phyloP scores from a whole-genome alignment of 768 basidiomycete species.

The Podaxis rugospora region DNA sequence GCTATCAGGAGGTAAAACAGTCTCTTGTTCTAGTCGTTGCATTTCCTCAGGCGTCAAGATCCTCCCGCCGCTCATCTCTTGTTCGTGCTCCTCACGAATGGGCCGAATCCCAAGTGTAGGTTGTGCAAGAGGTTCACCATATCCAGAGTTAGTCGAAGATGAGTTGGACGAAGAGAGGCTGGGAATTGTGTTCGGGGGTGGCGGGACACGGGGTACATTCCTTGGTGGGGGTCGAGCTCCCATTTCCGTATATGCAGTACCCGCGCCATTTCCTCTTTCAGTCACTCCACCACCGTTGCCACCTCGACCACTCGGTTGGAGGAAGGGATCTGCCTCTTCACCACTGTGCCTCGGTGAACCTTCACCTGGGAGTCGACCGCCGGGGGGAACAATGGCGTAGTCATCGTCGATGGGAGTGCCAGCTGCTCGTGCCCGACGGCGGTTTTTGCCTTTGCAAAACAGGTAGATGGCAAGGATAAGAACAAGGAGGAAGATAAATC shows the following conservation, averaged over 20 bases:
- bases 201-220: constrained; percentile 32
- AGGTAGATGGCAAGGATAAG: constrained; percentile 41
- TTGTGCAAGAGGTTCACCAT: constrained; percentile 37
- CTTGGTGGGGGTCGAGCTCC: constrained; percentile 18
- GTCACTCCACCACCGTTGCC: constrained; percentile 8
- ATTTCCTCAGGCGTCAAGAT: constrained; percentile 34
- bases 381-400: constrained; percentile 34
- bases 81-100: constrained; percentile 27
- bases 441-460: constrained; percentile 44
- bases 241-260: constrained; percentile 15
- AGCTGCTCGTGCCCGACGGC: constrained; percentile 26
- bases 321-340: constrained; percentile 65
- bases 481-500: constrained; percentile 53
- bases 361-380: constrained; percentile 45
- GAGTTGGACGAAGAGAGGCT: constrained; percentile 37
- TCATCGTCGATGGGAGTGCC: constrained; percentile 32
- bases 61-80: constrained; percentile 25
- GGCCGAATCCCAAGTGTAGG: constrained; percentile 35
- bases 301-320: constrained; percentile 31
- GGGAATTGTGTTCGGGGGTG: constrained; percentile 30
- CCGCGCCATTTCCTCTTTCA: constrained; percentile 1
- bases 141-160: constrained; percentile 40
- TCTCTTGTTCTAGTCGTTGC: constrained; percentile 31
- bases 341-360: constrained; percentile 67
- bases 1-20: constrained; percentile 23